phyloP scores from a whole-genome alignment of 768 basidiomycete species.

The Boletus pseudo-olivaceus region DNA sequence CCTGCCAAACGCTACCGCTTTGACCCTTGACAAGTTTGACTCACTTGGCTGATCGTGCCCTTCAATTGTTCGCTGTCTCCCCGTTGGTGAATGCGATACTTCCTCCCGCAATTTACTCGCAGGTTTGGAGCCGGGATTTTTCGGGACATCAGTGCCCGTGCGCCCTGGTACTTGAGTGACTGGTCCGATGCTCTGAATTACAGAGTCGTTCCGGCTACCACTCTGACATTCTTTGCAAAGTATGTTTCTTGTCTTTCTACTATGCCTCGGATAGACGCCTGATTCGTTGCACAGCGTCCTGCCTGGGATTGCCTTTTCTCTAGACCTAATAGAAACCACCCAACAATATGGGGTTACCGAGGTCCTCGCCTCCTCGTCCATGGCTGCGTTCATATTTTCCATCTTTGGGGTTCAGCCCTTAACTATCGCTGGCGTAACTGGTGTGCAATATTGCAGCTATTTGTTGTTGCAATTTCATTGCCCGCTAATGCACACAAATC shows the following conservation, averaged over 20 bases:
- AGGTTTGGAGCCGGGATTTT: conserved; percentile 59
- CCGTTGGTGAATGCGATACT: background rate
- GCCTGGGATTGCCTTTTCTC: conserved; percentile 87
- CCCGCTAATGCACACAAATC: background rate
- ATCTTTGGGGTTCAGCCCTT: conserved; percentile 88
- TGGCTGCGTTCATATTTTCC: conserved; percentile 87
- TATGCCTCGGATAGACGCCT: background rate
- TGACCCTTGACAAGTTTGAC: too few relatives aligned
- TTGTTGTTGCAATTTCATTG: background rate
- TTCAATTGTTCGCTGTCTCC: background rate
- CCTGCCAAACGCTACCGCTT: background rate
- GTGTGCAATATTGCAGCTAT: conserved; percentile 30
- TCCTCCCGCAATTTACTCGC: conserved; percentile 18
- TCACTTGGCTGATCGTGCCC: too few relatives aligned
- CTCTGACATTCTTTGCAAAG: conserved; percentile 85
- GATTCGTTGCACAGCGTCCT: conserved; percentile 51
- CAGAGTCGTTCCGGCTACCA: conserved; percentile 81
- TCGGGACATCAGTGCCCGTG: conserved; percentile 64
- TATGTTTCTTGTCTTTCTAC: conserved; percentile 32
- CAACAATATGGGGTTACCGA: conserved; percentile 87
- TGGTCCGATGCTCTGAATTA: conserved; percentile 95
- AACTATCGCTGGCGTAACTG: conserved; percentile 89
- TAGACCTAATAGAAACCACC: conserved; percentile 90
- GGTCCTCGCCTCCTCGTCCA: conserved; percentile 77
- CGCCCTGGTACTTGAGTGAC: conserved; percentile 79